A percentile compares a stretch with the other conserved stretches of the same genome.
Conservation (phyloP, 129 eudicot species). For the Lactuca sativa region DNA sequence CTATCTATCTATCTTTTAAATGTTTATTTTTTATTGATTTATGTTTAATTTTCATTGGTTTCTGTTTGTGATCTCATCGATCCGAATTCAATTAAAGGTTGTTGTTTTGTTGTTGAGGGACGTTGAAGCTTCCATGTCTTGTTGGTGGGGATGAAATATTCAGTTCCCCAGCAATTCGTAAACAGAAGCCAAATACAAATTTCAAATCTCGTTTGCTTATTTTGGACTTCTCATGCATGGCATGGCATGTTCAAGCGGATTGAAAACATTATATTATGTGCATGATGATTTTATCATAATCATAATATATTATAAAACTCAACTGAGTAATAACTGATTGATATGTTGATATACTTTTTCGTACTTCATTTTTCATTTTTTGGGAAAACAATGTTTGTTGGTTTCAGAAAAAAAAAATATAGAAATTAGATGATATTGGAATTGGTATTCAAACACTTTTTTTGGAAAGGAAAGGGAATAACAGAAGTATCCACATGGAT, state of each 20-base stretch:
- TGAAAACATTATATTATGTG: neutral
- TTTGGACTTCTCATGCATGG: slow-evolving; percentile 3
- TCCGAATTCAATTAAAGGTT: too few relatives aligned
- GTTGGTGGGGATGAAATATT: slow-evolving; percentile 37
- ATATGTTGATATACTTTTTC: neutral
- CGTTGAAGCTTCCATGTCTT: slow-evolving; percentile 39
- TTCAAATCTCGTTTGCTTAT: slow-evolving; percentile 22
- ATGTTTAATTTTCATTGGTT: neutral
- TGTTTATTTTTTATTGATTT: neutral
- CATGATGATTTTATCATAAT: too few relatives aligned
- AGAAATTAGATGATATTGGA: too few relatives aligned
- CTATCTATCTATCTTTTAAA: neutral
- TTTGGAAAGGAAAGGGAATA: neutral
- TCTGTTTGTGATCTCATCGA: neutral
- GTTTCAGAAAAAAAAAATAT: too few relatives aligned
- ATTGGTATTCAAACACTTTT: neutral
- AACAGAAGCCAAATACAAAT: slow-evolving; percentile 31
- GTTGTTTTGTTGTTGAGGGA: neutral
- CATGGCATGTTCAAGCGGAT: slow-evolving; percentile 23
- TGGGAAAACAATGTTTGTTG: neutral
- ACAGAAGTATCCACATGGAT: too few relatives aligned
- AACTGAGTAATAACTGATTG: neutral
- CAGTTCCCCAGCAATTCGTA: slow-evolving; percentile 39
- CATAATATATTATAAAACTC: neutral
- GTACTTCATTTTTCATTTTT: neutral